Percentiles rank a stretch among this genome's conserved stretches.
phyloP scores from a whole-genome alignment of 129 eudicot species.

The Flaveria linearis region DNA sequence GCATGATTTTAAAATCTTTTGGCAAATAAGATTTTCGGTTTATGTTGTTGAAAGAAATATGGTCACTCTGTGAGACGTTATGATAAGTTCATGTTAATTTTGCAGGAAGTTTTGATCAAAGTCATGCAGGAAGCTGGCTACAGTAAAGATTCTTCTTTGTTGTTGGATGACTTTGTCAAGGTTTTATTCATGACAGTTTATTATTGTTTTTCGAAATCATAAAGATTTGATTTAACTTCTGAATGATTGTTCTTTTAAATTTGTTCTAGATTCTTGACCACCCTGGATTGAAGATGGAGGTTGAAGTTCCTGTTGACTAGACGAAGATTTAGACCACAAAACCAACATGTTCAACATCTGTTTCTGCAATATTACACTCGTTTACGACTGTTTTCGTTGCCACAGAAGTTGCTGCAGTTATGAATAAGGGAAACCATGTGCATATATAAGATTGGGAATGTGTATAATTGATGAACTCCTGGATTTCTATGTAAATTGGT shows the following conservation, averaged over 20 bases:
- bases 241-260: conserved; percentile 6
- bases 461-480: conserved; percentile 16
- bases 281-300: conserved; percentile 76
- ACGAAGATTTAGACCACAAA: conserved; percentile 8
- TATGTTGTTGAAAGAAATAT: not conserved
- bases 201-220: not conserved
- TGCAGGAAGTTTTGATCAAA: conserved; percentile 72
- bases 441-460: conserved; percentile 16
- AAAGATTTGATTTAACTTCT: not conserved
- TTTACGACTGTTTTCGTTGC: conserved; percentile 11
- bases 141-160: conserved; percentile 59
- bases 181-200: conserved; percentile 31
- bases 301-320: conserved; percentile 79
- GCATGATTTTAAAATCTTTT: conserved; percentile 34
- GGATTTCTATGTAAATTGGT: conserved; percentile 27
- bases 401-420: conserved; percentile 9
- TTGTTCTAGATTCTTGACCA: conserved; percentile 61
- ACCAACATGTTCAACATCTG: conserved; percentile 11
- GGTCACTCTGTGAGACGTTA: not conserved
- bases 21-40: not conserved
- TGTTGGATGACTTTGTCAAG: conserved; percentile 79
- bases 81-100: conserved; percentile 11
- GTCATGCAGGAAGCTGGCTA: conserved; percentile 86
- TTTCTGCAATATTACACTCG: conserved; percentile 14
- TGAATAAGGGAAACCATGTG: conserved; percentile 34